Evolutionary conservation across 331 rosid species (phyloP), one percentile per base, ranked within the genome.

Genomic region (Dryas integrifolia): DNA sequence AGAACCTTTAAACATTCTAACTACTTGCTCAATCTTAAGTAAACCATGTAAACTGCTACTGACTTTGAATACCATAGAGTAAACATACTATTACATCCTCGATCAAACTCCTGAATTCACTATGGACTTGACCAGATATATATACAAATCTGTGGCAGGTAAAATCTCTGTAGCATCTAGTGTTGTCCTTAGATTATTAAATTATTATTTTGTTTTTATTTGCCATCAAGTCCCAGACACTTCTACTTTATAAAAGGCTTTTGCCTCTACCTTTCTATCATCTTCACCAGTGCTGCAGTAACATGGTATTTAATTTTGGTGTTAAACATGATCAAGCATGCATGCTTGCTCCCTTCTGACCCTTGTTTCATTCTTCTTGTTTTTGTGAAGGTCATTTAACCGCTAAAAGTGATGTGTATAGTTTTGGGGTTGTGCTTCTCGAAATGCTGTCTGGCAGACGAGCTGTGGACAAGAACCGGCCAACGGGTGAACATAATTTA

Each of bases 341-440:
- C 65, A 57, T 5, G 45, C 4, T 5, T 18, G 46, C 50, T 58
- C 58, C 51, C n/a, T 76, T 59, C 75, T 76, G 75, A 76, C 26
- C 55, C 68, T 11, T 4, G 1, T 68, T 63, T 71, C 72, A 6
- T 74, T 69, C n/a, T 24, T 56, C 15, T 7, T 73, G 26, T 48
- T 71, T 65, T 70, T 73, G 1, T 87, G 85, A 77, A 94, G 98
- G 98, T 67, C 97, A 95, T 83, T 82, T 92, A 72, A 92, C 99
- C 0, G 82, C 87, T 52, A 95, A 69, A 88, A 95, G 99, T 11
- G 99, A 95, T 14, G 90, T 92, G 24, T 95, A 95, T 82, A 92
- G 96, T 67, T 95, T 89, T 7, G 99, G 99, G 38, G 97, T 95
- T n/a, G 99, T 95, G 56, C 86, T 95, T 44, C 96, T 95, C 0